Evolutionary conservation across 2,329 filamentous ascomycete genomes (phyloP), one percentile per base, ranked within the genome.

Genomic region (Dactylellina leptospora): DNA sequence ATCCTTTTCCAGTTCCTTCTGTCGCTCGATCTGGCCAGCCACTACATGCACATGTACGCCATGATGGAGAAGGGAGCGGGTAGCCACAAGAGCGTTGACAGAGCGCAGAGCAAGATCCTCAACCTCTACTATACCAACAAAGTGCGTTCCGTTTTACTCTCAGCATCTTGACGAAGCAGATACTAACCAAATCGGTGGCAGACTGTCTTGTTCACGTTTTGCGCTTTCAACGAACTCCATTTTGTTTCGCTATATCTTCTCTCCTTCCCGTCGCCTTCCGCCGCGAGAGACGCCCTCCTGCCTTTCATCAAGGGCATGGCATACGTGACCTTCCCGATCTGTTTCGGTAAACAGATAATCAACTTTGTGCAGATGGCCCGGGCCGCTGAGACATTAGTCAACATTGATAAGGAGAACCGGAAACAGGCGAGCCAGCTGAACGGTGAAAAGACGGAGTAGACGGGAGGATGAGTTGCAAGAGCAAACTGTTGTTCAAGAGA

Each of bases 221-320:
- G 95, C 83, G 85, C 87, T 66, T 82, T 96, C 75, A 99, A 99
- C 81, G 95, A 99, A 82, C 82, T 93, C 75, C 99, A 97, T 85
- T 99, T 99, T 85, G 97, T 99, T 79, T 93, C 92, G 27, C 87
- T 99, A 74, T 99, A 99, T 83, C 90, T 99, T 59, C 89, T 99
- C 70, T 97, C 93, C 77, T 99, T 99, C 84, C 93, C 95, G 0
- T 91, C 91, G 83, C 86, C 10, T 83, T 87, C 40, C 84, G 87
- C 74, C 82, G 78, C 79, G 45, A 83, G 83, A 60, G 83, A 82
- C 56, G 81, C 77, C 90, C 90, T 0, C 92, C 90, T 95, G 85
- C 69, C 69, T 1, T 68, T 68, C 25, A 73, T 73, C 44, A 55
- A 66, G 9, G 55, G 95, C 53, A 84, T 97, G 74, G 90, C 91